phyloP scores from a whole-genome alignment of 225 moss, liverwort and hornwort genomes.

The Sphagnum contortum region DNA sequence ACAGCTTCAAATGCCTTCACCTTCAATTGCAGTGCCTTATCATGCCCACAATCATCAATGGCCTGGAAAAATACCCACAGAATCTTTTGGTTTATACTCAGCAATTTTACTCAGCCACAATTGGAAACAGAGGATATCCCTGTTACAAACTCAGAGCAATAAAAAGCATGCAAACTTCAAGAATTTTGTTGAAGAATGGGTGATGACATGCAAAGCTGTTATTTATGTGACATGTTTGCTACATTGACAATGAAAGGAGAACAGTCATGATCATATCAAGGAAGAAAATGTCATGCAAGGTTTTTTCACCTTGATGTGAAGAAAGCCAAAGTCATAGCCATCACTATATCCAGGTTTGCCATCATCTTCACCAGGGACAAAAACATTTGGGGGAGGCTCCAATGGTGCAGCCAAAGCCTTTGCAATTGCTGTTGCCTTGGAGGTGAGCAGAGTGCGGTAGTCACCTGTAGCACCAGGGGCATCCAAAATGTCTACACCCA shows the following conservation, averaged over 20 bases:
- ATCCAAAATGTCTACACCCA: constrained; percentile 84
- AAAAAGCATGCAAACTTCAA: too few species aligned
- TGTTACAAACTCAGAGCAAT: too few species aligned
- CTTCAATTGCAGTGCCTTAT: constrained; percentile 87
- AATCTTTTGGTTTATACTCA: not conserved
- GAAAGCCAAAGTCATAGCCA: constrained; percentile 93
- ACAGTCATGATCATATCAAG: not conserved
- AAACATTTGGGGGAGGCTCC: constrained; percentile 57
- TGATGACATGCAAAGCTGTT: too few species aligned
- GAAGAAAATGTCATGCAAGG: too few species aligned
- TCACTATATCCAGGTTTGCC: constrained; percentile 51
- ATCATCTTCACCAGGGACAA: constrained; percentile 78
- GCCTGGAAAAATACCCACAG: constrained; percentile 35
- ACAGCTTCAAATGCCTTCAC: constrained; percentile 88
- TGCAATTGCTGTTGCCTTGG: constrained; percentile 83
- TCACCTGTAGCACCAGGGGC: constrained; percentile 95
- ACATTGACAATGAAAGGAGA: not conserved
- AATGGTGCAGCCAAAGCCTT: constrained; percentile 80
- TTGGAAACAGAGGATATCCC: too few species aligned
- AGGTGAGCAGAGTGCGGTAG: constrained; percentile 82
- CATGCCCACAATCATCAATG: constrained; percentile 96
- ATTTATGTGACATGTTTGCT: too few species aligned
- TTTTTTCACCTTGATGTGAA: constrained; percentile 75
- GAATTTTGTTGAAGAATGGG: too few species aligned
- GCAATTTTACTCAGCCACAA: too few species aligned